Evolutionary conservation across 495 filamentous ascomycete species (phyloP), one percentile per base, ranked within the genome.

Genomic region (Lophiotrema nucula): DNA sequence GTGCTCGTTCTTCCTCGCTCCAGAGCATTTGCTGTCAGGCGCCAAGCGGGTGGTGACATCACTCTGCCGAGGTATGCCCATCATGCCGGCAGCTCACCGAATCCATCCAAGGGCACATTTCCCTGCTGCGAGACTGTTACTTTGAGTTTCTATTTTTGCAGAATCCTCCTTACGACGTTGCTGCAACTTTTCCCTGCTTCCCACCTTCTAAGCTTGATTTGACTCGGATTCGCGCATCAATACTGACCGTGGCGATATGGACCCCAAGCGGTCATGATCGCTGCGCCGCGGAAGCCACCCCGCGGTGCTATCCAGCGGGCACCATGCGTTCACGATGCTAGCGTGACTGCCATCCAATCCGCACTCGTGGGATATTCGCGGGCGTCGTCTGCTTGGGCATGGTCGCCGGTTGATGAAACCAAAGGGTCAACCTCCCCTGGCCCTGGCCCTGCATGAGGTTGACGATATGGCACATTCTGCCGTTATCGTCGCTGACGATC

Each of bases 281-380:
- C 6, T 27, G 22, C 46, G 41, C 22, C 22, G n/a, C 18, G 39
- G 45, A 19, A 58, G 16, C 18, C 4, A 26, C 56, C 47, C 56
- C 56, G 41, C 48, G 8, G 18, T 47, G 45, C 23, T 47, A 12
- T 54, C 27, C 44, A 25, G 26, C 43, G 55, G 44, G 45, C 35
- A 38, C 37, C 31, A 50, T 25, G 26, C 27, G 22, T 21, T 19
- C 27, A 24, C n/a, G n/a, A 53, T 27, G 23, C 41, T 39, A 53
- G 47, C 24, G 47, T 37, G 28, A 19, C 56, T 43, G 47, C 16
- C 31, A 39, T 19, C 56, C 56, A 59, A 59, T 58, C 56, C 38
- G 39, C 15, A 16, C 12, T 2, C 47, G 18, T 25, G 56, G 48
- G n/a, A n/a, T n/a, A n/a, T n/a, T n/a, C n/a, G 21, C 16, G 24